phyloP scores from a whole-genome alignment of 2,329 filamentous ascomycete genomes.

The Fonsecaea multimorphosa region DNA sequence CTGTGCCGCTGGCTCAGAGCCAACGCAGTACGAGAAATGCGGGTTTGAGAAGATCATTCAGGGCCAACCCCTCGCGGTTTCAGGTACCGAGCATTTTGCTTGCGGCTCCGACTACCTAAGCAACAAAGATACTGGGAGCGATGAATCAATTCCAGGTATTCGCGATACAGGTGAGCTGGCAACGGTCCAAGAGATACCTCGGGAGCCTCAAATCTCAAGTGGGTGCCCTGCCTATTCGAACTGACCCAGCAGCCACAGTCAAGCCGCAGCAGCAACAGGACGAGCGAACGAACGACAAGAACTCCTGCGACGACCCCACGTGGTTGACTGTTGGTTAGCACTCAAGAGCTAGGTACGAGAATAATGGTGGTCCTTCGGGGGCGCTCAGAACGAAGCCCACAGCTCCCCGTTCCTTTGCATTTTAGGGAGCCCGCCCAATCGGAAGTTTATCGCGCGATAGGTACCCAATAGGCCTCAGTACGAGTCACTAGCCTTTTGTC shows the following conservation, averaged over 20 bases:
- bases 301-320: conserved; percentile 4
- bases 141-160: neutral
- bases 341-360: neutral
- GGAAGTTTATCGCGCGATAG: neutral
- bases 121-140: neutral
- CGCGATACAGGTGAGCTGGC: neutral
- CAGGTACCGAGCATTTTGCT: neutral
- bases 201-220: neutral
- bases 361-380: neutral
- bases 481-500: neutral
- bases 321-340: conserved; percentile 1
- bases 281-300: neutral
- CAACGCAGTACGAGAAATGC: neutral
- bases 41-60: conserved; percentile 1
- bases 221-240: neutral
- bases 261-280: neutral
- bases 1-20: neutral
- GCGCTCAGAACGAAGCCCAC: neutral
- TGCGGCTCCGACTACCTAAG: conserved; percentile 3
- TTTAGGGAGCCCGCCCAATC: neutral
- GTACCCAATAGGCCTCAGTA: neutral
- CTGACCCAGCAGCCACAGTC: neutral
- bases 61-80: conserved; percentile 1
- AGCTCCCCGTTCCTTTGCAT: neutral
- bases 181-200: neutral